Evolutionary conservation across 2,329 filamentous ascomycete species (phyloP).

Genomic region (Aspergillus sp.): DNA sequence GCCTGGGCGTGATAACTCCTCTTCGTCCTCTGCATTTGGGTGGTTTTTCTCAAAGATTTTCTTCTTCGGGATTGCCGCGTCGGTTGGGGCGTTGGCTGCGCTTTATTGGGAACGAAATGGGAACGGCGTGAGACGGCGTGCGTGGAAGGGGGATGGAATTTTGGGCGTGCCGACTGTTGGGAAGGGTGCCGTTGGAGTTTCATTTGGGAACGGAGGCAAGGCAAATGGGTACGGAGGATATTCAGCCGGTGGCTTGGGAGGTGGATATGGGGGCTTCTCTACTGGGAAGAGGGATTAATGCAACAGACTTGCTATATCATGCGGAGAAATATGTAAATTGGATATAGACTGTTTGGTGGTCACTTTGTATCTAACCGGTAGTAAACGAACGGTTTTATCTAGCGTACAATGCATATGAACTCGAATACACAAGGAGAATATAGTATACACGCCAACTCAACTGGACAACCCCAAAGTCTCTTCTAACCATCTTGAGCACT

Average conservation of each 20-base stretch:
- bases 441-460: slow-evolving; percentile 18
- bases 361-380: not conserved
- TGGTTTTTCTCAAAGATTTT: slow-evolving; percentile 31
- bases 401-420: not conserved
- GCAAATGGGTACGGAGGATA: slow-evolving; percentile 60
- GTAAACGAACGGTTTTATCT: not conserved
- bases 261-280: slow-evolving; percentile 37
- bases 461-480: not conserved
- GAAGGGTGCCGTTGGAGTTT: slow-evolving; percentile 52
- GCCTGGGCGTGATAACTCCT: slow-evolving; percentile 21
- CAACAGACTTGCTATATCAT: not conserved
- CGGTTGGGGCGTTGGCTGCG: slow-evolving; percentile 35
- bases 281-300: slow-evolving; percentile 44
- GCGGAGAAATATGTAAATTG: not conserved
- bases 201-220: slow-evolving; percentile 54
- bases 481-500: not conserved
- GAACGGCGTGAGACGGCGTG: slow-evolving; percentile 22
- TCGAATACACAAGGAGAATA: not conserved
- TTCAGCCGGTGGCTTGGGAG: slow-evolving; percentile 34
- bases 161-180: slow-evolving; percentile 44
- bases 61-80: slow-evolving; percentile 38
- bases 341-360: slow-evolving; percentile 5
- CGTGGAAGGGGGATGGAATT: slow-evolving; percentile 48
- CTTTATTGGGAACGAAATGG: slow-evolving; percentile 38
- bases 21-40: slow-evolving; percentile 5